Conservation (phyloP, 139 green algal genomes). For the Chlamydomonas applanata region DNA sequence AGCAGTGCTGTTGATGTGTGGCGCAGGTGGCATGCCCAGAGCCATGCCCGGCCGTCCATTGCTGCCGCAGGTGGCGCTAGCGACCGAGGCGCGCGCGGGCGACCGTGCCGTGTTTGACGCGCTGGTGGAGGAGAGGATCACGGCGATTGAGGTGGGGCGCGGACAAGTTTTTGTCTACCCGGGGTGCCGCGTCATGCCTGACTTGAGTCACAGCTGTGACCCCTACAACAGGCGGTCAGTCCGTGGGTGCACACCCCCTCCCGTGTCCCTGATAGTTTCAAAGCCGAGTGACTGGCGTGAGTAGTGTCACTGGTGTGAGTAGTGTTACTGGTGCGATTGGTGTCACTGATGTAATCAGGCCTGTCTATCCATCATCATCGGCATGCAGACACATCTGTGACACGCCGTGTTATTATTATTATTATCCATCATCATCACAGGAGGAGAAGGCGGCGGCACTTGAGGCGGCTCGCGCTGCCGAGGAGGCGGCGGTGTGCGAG, state of each 20-base stretch:
- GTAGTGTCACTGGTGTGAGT: too few species aligned
- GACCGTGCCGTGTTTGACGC: slow-evolving; percentile 47
- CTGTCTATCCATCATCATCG: background rate
- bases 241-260: too few species aligned
- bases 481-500: slow-evolving; percentile 33
- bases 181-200: background rate
- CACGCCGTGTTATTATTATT: too few species aligned
- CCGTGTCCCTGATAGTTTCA: too few species aligned
- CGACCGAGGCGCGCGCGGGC: slow-evolving; percentile 28
- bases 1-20: too few species aligned
- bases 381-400: background rate
- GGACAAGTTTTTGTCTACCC: background rate
- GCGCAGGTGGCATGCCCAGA: too few species aligned
- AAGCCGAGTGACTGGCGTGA: too few species aligned
- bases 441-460: slow-evolving; percentile 26
- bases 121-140: slow-evolving; percentile 30
- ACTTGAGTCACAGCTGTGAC: background rate
- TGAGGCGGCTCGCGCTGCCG: slow-evolving; percentile 12
- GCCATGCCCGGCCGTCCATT: too few species aligned
- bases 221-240: too few species aligned
- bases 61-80: too few species aligned
- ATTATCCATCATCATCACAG: background rate
- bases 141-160: slow-evolving; percentile 28
- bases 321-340: too few species aligned
- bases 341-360: too few species aligned